Conservation (phyloP, 2,329 filamentous ascomycete species). For the Scolecobasidium constrictum region DNA sequence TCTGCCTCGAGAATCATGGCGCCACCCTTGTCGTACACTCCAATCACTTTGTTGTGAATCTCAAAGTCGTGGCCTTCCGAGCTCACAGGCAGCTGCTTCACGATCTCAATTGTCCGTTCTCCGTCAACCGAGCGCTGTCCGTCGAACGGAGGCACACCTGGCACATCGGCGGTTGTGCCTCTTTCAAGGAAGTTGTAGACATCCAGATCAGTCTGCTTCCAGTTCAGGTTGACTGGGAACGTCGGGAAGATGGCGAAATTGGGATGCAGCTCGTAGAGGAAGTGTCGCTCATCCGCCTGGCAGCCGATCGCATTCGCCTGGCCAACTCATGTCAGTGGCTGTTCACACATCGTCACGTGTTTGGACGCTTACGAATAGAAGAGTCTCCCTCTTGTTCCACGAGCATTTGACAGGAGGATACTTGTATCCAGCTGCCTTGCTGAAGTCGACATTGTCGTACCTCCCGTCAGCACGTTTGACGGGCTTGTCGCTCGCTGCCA, state of each 20-base stretch:
- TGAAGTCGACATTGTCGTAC: conserved; percentile 33
- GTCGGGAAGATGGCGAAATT: conserved; percentile 36
- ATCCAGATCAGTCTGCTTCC: conserved; percentile 36
- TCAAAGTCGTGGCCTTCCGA: conserved; percentile 28
- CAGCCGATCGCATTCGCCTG: conserved; percentile 30
- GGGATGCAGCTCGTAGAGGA: conserved; percentile 34
- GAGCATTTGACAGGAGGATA: conserved; percentile 28
- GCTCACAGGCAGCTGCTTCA: conserved; percentile 25
- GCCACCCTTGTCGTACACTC: conserved; percentile 34
- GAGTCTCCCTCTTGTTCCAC: conserved; percentile 34
- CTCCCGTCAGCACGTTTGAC: conserved; percentile 27
- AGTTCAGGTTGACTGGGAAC: conserved; percentile 34
- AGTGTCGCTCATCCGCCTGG: conserved; percentile 30
- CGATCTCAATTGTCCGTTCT: conserved; percentile 29
- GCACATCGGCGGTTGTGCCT: conserved; percentile 23
- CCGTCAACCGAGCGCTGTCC: conserved; percentile 32
- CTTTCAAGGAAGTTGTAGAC: conserved; percentile 32
- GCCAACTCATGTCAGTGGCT: too few relatives aligned
- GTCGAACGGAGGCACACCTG: conserved; percentile 31
- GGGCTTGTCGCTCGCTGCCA: conserved; percentile 17
- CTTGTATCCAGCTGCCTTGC: conserved; percentile 27
- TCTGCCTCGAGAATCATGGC: conserved; percentile 32
- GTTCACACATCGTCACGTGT: too few relatives aligned
- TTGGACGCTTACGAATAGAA: conserved; percentile 25
- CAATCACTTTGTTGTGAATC: conserved; percentile 29